A percentile compares a stretch with the other conserved stretches of the same genome.
Conservation (phyloP, 306 rosid species). For the Abrus pulchellus region DNA sequence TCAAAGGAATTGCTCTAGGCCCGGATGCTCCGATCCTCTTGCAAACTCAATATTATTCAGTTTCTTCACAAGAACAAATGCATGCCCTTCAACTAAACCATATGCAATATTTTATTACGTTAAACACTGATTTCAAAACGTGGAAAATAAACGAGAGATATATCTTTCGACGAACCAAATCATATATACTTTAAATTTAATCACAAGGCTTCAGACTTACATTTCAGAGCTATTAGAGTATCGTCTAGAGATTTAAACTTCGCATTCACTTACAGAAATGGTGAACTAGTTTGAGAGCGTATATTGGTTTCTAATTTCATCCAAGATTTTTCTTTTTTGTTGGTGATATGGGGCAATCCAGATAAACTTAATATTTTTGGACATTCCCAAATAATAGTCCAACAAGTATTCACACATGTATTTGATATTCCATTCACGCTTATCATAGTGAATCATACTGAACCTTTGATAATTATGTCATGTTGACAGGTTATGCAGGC, state of each 20-base stretch:
- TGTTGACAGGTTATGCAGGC: too few relatives aligned
- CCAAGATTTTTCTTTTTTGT: not conserved
- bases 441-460: too few relatives aligned
- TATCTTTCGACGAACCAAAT: not conserved
- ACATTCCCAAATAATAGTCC: too few relatives aligned
- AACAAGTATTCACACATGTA: too few relatives aligned
- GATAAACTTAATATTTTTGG: too few relatives aligned
- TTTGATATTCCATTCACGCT: too few relatives aligned
- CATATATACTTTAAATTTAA: not conserved
- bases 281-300: not conserved
- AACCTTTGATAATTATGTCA: too few relatives aligned
- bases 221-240: not conserved
- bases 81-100: not conserved
- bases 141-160: not conserved
- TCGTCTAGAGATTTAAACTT: not conserved
- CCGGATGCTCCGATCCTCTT: not conserved
- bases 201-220: not conserved
- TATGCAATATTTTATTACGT: not conserved
- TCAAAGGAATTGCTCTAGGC: not conserved
- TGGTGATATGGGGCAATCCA: not conserved
- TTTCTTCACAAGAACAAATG: not conserved
- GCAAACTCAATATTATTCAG: not conserved
- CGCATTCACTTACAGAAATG: not conserved
- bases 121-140: not conserved
- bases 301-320: not conserved